Percentiles rank a stretch among this genome's conserved stretches.
These are phyloP conservation scores for Gossypioides kirkii DNA, from an alignment of 345 rosid genomes.

Conservation along the genomic window DNA sequence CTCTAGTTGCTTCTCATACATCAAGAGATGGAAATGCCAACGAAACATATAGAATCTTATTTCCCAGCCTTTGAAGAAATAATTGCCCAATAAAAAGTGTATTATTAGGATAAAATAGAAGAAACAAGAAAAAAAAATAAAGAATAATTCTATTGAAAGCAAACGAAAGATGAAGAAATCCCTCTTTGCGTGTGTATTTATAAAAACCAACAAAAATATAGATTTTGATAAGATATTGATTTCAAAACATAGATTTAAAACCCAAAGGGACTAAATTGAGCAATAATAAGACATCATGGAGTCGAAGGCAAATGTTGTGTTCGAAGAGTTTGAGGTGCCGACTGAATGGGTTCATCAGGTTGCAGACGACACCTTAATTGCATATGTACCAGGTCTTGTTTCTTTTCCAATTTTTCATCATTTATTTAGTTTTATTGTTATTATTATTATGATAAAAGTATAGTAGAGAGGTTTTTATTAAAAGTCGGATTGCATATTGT, in stretches of 20 bases:
- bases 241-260: background rate
- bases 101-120: background rate
- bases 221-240: background rate
- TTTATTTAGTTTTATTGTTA: no score
- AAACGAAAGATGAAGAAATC: background rate
- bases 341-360: constrained; percentile 36
- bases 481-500: no score
- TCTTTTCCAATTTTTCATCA: background rate
- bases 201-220: background rate
- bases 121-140: background rate
- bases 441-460: no score
- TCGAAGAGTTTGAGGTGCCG: constrained; percentile 29
- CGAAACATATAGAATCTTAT: no score
- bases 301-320: background rate
- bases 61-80: no score
- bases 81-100: no score
- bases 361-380: constrained; percentile 25
- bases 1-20: no score
- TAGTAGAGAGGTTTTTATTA: no score
- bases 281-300: background rate
- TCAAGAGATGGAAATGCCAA: no score
- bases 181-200: background rate
- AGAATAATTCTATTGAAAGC: background rate
- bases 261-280: background rate
- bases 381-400: constrained; percentile 34